Base-by-base conservation (phyloP, 2,329 filamentous ascomycete species). In the Penicillium sp. region DNA sequence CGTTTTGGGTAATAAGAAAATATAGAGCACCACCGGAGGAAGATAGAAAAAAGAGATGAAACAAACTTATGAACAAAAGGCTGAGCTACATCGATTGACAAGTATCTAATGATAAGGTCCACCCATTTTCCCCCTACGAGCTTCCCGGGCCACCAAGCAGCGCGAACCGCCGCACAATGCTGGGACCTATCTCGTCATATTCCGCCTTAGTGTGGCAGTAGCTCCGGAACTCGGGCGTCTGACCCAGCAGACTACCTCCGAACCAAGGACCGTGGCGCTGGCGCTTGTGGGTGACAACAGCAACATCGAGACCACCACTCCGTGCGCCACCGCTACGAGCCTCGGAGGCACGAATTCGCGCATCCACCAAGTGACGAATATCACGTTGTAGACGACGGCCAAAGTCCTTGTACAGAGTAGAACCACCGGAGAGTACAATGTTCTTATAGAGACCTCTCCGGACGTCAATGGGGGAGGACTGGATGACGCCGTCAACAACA, bases 261-360 rank as follows among this genome's bases (percentile, higher is more conserved):
- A 98, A 98, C 93, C 93, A 98, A 29, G 93, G 93, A 17, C 93
- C 93, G 69, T 98, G 91, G 66, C 91, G 80, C 79, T 98, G 93
- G 69, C 93, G 80, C 80, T 95, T 96, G 77, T 98, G 93, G 41
- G 89, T 88, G 60, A 98, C 94, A 60, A 98, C 93, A 67, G 95
- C 89, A 31, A 98, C 93, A 48, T 98, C 94, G 60, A 98, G 74
- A 57, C 94, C 93, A 62, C 93, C 93, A 66, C 87, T 94, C 76
- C 85, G 90, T 49, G 89, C 91, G 53, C 91, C 90, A 58, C 91
- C 91, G 63, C 90, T 95, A 64, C 86, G 83, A 45, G 85, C 83
- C 75, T 98, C 94, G 54, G 89, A 96, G 17, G 89, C 89, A 61
- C 86, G 83, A 66, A 98, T 96, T 61, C 93, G 82, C 17, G 85